phyloP scores from a whole-genome alignment of 129 eudicot species.

The Pulicaria dysenterica region DNA sequence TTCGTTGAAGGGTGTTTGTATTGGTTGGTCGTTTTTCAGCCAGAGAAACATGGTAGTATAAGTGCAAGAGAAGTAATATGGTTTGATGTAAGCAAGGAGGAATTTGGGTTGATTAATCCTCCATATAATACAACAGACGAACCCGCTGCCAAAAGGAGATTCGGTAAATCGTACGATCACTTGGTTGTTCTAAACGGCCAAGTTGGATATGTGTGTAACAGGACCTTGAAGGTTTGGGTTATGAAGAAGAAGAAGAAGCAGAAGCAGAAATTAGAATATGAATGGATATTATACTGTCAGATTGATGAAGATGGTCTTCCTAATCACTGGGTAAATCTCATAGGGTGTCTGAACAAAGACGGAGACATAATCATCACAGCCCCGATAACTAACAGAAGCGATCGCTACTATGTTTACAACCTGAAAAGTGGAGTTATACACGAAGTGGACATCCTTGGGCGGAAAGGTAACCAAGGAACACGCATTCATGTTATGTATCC shows the following conservation, averaged over 20 bases:
- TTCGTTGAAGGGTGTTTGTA: not conserved
- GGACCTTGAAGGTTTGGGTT: not conserved
- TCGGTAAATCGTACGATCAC: not conserved
- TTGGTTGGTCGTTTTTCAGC: not conserved
- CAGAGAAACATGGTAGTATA: not conserved
- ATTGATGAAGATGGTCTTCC: not conserved
- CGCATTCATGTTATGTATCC: too few species aligned
- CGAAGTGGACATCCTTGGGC: not conserved
- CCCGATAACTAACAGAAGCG: too few species aligned
- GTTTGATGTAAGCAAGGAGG: not conserved
- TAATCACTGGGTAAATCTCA: not conserved
- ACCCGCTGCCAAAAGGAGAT: too few species aligned
- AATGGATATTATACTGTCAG: not conserved
- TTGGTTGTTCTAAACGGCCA: not conserved
- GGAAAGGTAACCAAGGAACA: not conserved
- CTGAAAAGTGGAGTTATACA: not conserved
- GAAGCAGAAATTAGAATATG: too few species aligned
- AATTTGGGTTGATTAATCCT: not conserved
- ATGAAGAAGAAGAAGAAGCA: not conserved
- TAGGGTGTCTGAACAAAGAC: not conserved
- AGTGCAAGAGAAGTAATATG: not conserved
- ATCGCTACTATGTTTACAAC: not conserved
- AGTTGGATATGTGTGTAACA: not conserved
- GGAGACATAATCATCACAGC: not conserved
- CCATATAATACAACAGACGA: not conserved